Base-by-base conservation (phyloP, 768 basidiomycete species). In the Trametes elegans region DNA sequence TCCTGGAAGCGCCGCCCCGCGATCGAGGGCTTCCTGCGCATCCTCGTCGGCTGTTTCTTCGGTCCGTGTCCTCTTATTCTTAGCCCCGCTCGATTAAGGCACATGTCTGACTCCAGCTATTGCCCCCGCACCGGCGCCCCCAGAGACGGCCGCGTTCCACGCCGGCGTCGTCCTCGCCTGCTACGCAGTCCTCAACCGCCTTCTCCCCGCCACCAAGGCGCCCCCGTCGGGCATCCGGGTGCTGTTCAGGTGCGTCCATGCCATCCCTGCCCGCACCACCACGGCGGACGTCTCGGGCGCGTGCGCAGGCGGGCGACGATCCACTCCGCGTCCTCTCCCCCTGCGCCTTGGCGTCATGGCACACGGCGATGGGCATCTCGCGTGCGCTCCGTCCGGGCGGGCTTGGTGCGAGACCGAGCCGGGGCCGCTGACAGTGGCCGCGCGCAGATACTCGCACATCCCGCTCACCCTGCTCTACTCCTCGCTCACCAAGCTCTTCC, bases 391-490 rank as follows among this genome's bases (percentile, higher is more conserved):
- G 44, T 19, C 28, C 13, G 29, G 13, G 16, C 26, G 42, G 26
- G 16, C 26, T 16, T 19, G 9, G 38, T 28, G 42, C 39, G 21
- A 23, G 28, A 45, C 8, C 13, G 28, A 29, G 28, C 14, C 28
- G 18, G 24, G 2, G 47, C 10, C 19, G 36, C 36, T 19, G 26
- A 39, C 18, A 38, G 36, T 39, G 23, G 42, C 34, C 16, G 13
- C 53, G 26, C 21, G 35, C 58, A 89, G 88, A 61, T 78, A 85
- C 49, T 87, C 88, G 0, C 77, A 90, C 31, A 79, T 93, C 35
- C 85, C 91, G 3, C 76, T 93, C n/a, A 83, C 83, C 11, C 73
- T 93, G 5, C 78, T 92, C 66, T 93, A 93, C 64, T 90, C 90
- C 0, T 93, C 90, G 2, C 70, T 92, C 19, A 90, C 87, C 5